These are phyloP conservation scores for Golubevia pallescens DNA, from an alignment of 1,284 basidiomycete genomes.

Conservation along the genomic window DNA sequence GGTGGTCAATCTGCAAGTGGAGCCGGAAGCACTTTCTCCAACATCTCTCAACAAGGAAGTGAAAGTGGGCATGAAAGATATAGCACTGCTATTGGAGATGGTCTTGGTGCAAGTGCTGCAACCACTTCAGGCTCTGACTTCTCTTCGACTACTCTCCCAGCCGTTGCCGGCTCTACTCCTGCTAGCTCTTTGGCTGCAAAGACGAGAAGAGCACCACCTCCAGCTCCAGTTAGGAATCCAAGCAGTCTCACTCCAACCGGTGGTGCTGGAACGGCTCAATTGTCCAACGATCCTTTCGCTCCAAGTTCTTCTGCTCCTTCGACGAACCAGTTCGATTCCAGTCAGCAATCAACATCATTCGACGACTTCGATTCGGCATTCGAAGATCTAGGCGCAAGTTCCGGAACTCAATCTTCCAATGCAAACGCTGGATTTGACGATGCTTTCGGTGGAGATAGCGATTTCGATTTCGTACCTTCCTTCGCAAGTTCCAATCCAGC, in stretches of 20 bases:
- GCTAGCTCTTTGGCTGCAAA: conserved; percentile 11
- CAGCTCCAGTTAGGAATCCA: conserved; percentile 32
- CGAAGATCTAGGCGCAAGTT: conserved; percentile 45
- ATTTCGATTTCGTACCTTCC: conserved; percentile 54
- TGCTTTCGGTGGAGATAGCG: conserved; percentile 36
- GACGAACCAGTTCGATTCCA: background rate
- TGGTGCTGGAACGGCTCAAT: background rate
- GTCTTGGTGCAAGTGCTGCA: background rate
- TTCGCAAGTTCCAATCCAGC: conserved; percentile 23
- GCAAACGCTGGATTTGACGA: conserved; percentile 38
- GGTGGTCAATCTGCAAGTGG: background rate
- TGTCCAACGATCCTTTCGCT: background rate
- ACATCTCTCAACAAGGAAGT: background rate
- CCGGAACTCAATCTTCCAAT: background rate
- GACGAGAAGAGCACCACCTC: conserved; percentile 46
- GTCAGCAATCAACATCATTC: conserved; percentile 11
- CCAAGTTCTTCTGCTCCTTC: background rate
- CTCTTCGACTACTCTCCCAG: background rate
- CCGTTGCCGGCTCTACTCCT: background rate
- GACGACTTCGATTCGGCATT: conserved; percentile 63
- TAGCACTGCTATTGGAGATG: background rate
- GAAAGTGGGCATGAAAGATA: background rate
- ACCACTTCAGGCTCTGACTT: background rate
- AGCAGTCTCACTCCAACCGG: conserved; percentile 1
- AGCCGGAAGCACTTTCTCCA: background rate